Conservation (phyloP, 169 alveolate genomes). For the Babesia divergens region DNA sequence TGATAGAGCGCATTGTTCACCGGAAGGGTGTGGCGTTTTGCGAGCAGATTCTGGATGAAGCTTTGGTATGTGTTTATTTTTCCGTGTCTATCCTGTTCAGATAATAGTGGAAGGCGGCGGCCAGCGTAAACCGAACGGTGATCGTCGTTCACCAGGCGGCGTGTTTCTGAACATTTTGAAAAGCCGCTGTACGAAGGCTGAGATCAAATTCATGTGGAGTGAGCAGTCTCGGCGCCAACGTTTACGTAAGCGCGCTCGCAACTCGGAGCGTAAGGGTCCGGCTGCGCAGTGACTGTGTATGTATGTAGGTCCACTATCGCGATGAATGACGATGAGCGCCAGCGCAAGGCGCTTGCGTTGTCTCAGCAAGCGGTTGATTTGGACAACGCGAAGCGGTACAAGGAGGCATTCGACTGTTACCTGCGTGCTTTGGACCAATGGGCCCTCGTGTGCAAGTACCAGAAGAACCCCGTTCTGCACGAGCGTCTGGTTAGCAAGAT, state of each 20-base stretch:
- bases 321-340: conserved; percentile 56
- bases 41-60: conserved; percentile 39
- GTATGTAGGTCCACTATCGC: not conserved
- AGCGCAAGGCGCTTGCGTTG: conserved; percentile 40
- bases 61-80: conserved; percentile 26
- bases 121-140: conserved; percentile 46
- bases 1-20: conserved; percentile 65
- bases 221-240: conserved; percentile 54
- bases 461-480: conserved; percentile 65
- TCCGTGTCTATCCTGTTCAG: not conserved
- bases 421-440: conserved; percentile 55
- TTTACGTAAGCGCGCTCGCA: conserved; percentile 4
- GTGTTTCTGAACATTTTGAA: conserved; percentile 58
- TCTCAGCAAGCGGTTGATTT: conserved; percentile 51
- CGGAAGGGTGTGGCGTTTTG: conserved; percentile 59
- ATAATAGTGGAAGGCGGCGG: conserved; percentile 54
- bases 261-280: not conserved
- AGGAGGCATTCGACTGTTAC: conserved; percentile 47
- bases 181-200: conserved; percentile 35
- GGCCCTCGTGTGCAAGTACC: conserved; percentile 63
- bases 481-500: conserved; percentile 67
- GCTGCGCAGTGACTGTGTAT: not conserved
- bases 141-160: conserved; percentile 64
- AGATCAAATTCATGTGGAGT: conserved; percentile 66
- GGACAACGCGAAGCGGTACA: conserved; percentile 35